A percentile compares a stretch with the other conserved stretches of the same genome.
These are phyloP conservation scores for Venturia asperata DNA, from an alignment of 2,329 filamentous ascomycete species.

Conservation along the genomic window DNA sequence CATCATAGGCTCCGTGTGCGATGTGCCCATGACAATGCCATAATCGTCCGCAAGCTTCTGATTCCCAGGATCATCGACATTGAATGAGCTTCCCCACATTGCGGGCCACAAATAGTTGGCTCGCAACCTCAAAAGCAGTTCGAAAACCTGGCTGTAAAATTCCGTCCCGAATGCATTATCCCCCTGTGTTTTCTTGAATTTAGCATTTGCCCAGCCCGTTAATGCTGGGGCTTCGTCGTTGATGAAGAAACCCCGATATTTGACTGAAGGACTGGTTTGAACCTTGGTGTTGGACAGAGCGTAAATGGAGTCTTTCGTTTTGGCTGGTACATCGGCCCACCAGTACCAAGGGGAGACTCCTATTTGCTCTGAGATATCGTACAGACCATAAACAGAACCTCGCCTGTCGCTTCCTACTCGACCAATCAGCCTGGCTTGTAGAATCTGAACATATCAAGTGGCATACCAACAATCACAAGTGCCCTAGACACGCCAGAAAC, in stretches of 20 bases:
- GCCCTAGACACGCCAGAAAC: slow-evolving; percentile 50
- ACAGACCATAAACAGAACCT: slow-evolving; percentile 63
- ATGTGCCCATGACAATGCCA: slow-evolving; percentile 64
- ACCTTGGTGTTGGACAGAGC: slow-evolving; percentile 37
- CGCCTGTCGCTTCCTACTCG: slow-evolving; percentile 51
- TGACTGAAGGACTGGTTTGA: slow-evolving; percentile 55
- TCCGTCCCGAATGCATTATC: slow-evolving; percentile 45
- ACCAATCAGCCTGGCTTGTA: slow-evolving; percentile 1
- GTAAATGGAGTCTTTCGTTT: slow-evolving; percentile 48
- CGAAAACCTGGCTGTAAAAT: slow-evolving; percentile 64
- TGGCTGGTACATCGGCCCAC: slow-evolving; percentile 56
- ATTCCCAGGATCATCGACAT: slow-evolving; percentile 61
- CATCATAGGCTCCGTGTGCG: slow-evolving; percentile 66
- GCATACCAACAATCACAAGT: slow-evolving; percentile 55
- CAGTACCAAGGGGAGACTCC: slow-evolving; percentile 66
- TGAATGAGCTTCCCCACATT: slow-evolving; percentile 64
- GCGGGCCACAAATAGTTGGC: slow-evolving; percentile 73
- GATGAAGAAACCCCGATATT: slow-evolving; percentile 63
- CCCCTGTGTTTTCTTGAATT: slow-evolving; percentile 35
- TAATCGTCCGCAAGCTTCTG: slow-evolving; percentile 66
- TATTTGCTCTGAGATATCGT: slow-evolving; percentile 66
- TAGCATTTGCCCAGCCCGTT: slow-evolving; percentile 58
- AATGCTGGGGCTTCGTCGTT: slow-evolving; percentile 63
- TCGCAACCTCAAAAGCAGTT: slow-evolving; percentile 60
- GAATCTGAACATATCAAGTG: background rate